Evolutionary conservation across 441 rosid species (phyloP).

Genomic region (Rhodomyrtus psidioides): DNA sequence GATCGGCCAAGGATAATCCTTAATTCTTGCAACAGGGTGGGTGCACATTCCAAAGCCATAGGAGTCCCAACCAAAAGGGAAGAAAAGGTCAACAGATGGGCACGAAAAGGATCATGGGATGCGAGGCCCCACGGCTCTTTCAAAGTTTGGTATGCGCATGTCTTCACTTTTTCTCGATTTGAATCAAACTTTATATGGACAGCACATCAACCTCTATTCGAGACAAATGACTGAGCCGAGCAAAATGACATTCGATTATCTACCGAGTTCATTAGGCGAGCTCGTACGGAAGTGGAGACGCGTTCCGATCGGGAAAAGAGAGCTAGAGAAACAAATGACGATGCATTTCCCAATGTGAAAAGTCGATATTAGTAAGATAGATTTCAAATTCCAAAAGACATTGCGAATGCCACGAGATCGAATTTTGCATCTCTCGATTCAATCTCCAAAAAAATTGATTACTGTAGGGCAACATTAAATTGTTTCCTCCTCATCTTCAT

Average conservation of each 20-base stretch:
- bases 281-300: not conserved
- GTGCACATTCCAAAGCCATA: not conserved
- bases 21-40: not conserved
- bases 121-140: not conserved
- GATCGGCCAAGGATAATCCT: not conserved
- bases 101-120: not conserved
- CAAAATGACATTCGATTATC: no score
- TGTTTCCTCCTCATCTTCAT: not conserved
- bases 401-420: not conserved
- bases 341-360: not conserved
- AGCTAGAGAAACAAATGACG: no score
- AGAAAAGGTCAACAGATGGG: not conserved
- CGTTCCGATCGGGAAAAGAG: not conserved
- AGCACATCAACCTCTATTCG: not conserved
- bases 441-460: not conserved
- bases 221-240: not conserved
- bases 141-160: not conserved
- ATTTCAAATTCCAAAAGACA: not conserved
- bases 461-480: not conserved
- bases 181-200: not conserved
- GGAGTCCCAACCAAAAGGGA: not conserved
- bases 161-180: not conserved
- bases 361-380: not conserved
- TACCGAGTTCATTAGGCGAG: not conserved
- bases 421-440: not conserved